Percentiles rank a stretch among this genome's conserved stretches.
phyloP scores from a whole-genome alignment of 1,139 yeast genomes.

The Nakaseomyces nivariensis region DNA sequence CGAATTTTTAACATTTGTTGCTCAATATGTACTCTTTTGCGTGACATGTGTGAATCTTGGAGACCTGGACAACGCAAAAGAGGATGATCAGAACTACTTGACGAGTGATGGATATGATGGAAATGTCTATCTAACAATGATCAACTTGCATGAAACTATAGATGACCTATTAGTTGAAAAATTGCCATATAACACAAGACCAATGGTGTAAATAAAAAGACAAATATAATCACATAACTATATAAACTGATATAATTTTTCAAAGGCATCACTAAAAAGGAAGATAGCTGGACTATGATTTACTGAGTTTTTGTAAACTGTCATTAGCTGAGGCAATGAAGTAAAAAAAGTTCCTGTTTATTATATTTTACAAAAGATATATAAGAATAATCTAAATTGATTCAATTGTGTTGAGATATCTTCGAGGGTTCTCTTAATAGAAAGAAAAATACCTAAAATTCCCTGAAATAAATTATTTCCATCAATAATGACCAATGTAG shows the following conservation, averaged over 20 bases:
- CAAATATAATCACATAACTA: neutral
- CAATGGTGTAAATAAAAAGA: neutral
- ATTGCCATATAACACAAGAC: constrained; percentile 4
- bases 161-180: constrained; percentile 3
- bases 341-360: too few species aligned
- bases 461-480: neutral
- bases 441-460: too few species aligned
- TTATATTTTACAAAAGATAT: neutral
- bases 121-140: neutral
- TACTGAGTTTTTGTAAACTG: too few species aligned
- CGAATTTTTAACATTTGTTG: constrained; percentile 25
- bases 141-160: neutral
- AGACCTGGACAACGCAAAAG: constrained; percentile 18
- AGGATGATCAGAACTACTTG: constrained; percentile 1
- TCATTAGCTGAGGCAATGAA: neutral
- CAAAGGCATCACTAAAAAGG: too few species aligned
- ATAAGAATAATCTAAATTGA: neutral
- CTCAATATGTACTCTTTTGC: constrained; percentile 29
- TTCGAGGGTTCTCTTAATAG: neutral
- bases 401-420: neutral
- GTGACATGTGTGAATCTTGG: constrained; percentile 30
- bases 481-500: neutral
- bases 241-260: neutral
- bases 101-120: constrained; percentile 9
- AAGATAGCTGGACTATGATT: too few species aligned